A percentile compares a stretch with the other conserved stretches of the same genome.
phyloP scores from a whole-genome alignment of 148 eudicot genomes.

The Chenopodium suecicum region DNA sequence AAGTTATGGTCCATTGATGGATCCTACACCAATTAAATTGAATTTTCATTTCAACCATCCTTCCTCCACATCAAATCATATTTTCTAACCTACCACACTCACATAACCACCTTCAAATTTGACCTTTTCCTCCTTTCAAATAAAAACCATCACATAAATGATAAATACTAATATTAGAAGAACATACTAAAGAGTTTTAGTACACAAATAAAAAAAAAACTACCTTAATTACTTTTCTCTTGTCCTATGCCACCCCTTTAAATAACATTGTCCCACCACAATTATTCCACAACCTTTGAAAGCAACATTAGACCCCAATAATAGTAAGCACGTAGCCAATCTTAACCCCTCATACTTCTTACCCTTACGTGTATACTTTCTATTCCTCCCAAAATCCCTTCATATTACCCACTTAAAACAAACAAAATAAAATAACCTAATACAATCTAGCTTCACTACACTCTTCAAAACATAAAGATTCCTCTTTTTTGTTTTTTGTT shows the following conservation, averaged over 20 bases:
- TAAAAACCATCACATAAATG: no score
- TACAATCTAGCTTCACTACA: not conserved
- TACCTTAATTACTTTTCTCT: slow-evolving; percentile 1
- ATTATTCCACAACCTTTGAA: slow-evolving; percentile 8
- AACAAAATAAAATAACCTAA: not conserved
- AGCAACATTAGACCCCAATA: slow-evolving; percentile 17
- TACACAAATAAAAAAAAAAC: not conserved
- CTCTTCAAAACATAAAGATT: not conserved
- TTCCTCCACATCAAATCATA: no score
- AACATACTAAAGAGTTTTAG: not conserved
- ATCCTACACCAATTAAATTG: not conserved
- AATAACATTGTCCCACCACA: not conserved
- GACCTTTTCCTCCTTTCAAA: not conserved
- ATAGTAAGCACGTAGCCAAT: slow-evolving; percentile 26
- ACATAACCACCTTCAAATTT: not conserved
- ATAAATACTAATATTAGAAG: not conserved
- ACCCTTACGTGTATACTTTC: slow-evolving; percentile 29
- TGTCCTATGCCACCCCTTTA: not conserved
- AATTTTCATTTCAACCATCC: not conserved
- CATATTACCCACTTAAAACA: not conserved
- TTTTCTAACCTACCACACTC: not conserved
- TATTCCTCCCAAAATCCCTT: slow-evolving; percentile 14
- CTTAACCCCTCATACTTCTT: slow-evolving; percentile 25
- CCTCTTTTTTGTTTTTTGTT: not conserved
- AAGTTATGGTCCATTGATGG: no score